These are phyloP conservation scores for Lipomyces sp. DNA, from an alignment of 805 yeast genomes.

Conservation along the genomic window DNA sequence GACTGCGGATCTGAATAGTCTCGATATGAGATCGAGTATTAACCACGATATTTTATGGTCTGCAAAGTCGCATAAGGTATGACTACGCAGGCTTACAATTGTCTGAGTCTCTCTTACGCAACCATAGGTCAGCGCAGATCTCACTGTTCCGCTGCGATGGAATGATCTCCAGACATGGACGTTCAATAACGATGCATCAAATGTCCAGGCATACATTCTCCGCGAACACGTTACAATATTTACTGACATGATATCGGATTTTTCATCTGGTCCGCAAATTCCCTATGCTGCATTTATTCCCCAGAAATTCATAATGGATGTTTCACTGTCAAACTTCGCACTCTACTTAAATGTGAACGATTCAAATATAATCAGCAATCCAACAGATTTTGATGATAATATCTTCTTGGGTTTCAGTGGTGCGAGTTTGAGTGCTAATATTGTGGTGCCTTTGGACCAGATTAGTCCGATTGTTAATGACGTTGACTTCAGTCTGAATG, in stretches of 20 bases:
- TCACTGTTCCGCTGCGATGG: constrained; percentile 81
- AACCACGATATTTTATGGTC: constrained; percentile 80
- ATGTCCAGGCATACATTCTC: constrained; percentile 65
- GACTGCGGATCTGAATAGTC: constrained; percentile 53
- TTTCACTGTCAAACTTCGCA: constrained; percentile 62
- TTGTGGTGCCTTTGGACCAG: constrained; percentile 62
- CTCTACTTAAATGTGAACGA: constrained; percentile 82
- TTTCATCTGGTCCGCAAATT: constrained; percentile 64
- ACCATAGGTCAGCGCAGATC: constrained; percentile 59
- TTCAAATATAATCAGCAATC: constrained; percentile 84
- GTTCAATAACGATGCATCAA: constrained; percentile 57
- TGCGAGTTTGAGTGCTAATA: constrained; percentile 52
- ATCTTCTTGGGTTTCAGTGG: constrained; percentile 77
- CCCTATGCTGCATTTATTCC: constrained; percentile 83
- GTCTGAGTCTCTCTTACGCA: background rate
- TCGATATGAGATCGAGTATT: constrained; percentile 79
- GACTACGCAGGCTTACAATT: background rate
- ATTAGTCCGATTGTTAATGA: constrained; percentile 42
- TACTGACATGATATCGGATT: constrained; percentile 75
- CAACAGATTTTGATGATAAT: constrained; percentile 81
- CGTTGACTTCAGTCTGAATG: constrained; percentile 36
- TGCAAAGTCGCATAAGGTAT: constrained; percentile 51
- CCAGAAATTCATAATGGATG: constrained; percentile 60
- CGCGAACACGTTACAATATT: constrained; percentile 81
- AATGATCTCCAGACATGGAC: constrained; percentile 76